Base-by-base conservation (phyloP, 768 basidiomycete genomes). In the Tephrocybe sp. region DNA sequence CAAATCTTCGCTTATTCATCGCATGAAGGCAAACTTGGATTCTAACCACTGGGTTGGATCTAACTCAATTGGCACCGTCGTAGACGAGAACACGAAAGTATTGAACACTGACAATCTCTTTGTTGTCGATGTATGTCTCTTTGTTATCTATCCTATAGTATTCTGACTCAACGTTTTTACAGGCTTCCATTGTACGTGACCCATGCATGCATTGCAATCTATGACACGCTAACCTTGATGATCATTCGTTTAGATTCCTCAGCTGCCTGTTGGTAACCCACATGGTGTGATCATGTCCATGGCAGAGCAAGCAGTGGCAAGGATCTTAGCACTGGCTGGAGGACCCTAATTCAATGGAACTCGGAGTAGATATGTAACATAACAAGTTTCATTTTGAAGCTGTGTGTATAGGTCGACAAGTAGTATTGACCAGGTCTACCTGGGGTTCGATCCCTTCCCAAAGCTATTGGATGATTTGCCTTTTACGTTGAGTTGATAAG, bases 21-120 rank as follows among this genome's bases (percentile, higher is more conserved):
- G n/a, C 47, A n/a, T n/a, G n/a, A n/a, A 72, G 70, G 60, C 54
- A 14, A 68, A 69, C 19, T 66, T 83, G 67, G 71, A 79, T 65
- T 82, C 80, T 5, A 85, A 85, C 58, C 83, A 85, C 63, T 84
- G 83, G 82, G 77, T 82, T 14, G 82, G 80, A 16, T 72, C 81
- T 4, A 74, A 73, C 58, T 69, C 62, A 32, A 79, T 85, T 38
- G 77, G 78, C 32, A 64, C 63, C 6, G 83, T 85, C 19, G 82
- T 85, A 16, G 83, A 84, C 53, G 63, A 72, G 52, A 82, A 84
- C 60, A 67, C 73, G 10, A 79, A 80, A 60, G 85, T 85, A 4
- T 66, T 68, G 42, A 65, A 68, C 49, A 77, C 76, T 3, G 71
- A 72, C 56, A 77, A 74, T 55, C 64, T 83, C 54, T 83, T 83